Base-by-base conservation (phyloP, 805 yeast genomes). In the Brettanomyces sp. region DNA sequence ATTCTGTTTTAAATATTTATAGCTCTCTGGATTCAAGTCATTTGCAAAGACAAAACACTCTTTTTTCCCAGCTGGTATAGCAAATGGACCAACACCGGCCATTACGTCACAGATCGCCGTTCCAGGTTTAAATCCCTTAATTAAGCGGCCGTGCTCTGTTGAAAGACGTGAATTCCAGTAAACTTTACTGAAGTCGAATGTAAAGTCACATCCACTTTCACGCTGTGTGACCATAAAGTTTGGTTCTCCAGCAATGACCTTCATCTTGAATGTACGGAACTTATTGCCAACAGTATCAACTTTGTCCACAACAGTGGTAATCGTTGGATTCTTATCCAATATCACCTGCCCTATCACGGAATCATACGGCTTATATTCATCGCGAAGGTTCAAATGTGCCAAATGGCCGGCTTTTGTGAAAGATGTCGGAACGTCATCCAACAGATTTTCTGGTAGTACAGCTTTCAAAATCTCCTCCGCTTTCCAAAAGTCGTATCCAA, bases 1-100 rank as follows among this genome's bases (percentile, higher is more conserved):
- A 55, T 93, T 93, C 30, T 73, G 73, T 36, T 67, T 61, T 66
- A 93, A 72, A 56, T 85, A 83, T 52, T 78, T 77, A 64, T 68
- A 85, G 48, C 95, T 82, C 49, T 83, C 85, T 0, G 97, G 98
- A 58, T 93, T 93, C 60, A 93, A 70, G 62, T 93, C 99, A 60
- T 90, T 93, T 9, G 97, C 96, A 54, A 93, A 70, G 0, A 87
- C 95, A 44, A 90, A 61, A 9, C 81, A 84, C 13, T 76, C 75
- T 50, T 83, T 86, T 62, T 84, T 88, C 12, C 90, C 98, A 0
- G 97, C 95, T 0, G 99, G 99, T 1, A 93, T 79, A 1, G 95
- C 91, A 68, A 95, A 93, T 4, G 99, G 99, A 0, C 99, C 99
- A 2, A 93, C 98, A 41, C 99, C 99, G 1, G 96, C 98, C 79